Conservation (phyloP, 805 yeast genomes). For the Kluyveromyces wickerhamii region DNA sequence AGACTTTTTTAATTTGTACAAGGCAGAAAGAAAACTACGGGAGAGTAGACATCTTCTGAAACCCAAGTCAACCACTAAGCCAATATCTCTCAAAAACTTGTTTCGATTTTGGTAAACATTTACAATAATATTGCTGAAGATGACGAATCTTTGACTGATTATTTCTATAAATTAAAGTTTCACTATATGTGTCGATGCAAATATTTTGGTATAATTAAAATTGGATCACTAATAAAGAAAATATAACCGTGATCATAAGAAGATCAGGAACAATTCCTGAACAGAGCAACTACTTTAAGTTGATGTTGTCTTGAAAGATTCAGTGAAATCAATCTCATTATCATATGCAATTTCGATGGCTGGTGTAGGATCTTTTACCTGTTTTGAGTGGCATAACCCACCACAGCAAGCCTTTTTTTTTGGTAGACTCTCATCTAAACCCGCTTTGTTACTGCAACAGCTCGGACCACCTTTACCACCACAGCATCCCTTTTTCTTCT, state of each 20-base stretch:
- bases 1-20: slow-evolving; percentile 12
- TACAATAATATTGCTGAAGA: too few species aligned
- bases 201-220: too few species aligned
- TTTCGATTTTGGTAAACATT: slow-evolving; percentile 9
- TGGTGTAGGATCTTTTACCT: slow-evolving; percentile 13
- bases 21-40: slow-evolving; percentile 1
- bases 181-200: too few species aligned
- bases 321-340: slow-evolving; percentile 35
- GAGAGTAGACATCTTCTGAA: not conserved
- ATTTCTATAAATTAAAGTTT: too few species aligned
- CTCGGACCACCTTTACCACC: slow-evolving; percentile 16
- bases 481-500: slow-evolving; percentile 19
- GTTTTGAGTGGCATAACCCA: slow-evolving; percentile 28
- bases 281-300: not conserved
- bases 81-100: not conserved
- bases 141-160: too few species aligned
- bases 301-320: slow-evolving; percentile 24
- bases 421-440: not conserved
- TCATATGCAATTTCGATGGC: slow-evolving; percentile 28
- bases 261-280: too few species aligned
- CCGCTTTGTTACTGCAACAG: slow-evolving; percentile 8
- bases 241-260: too few species aligned
- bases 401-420: slow-evolving; percentile 25
- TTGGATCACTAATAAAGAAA: too few species aligned
- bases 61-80: not conserved